Percentiles rank a stretch among this genome's conserved stretches.
Conservation (phyloP, 148 eudicot species). For the Amaranthus hypochondriacus region DNA sequence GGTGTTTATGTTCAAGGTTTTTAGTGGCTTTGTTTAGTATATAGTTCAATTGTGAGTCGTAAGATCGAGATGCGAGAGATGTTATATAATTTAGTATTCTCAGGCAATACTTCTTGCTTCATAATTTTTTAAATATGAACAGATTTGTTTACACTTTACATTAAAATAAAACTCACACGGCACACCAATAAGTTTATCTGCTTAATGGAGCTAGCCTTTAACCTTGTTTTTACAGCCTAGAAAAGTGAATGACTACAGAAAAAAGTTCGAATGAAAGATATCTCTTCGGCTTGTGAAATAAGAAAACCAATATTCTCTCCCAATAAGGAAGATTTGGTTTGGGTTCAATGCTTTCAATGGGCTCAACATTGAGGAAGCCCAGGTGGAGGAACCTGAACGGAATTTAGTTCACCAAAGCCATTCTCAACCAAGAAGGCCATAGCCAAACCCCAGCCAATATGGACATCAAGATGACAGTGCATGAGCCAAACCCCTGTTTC, state of each 20-base stretch:
- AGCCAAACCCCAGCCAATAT: constrained; percentile 76
- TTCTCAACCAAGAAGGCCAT: constrained; percentile 78
- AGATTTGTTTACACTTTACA: constrained; percentile 5
- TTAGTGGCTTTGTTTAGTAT: not conserved
- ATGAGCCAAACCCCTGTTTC: constrained; percentile 81
- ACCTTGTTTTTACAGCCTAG: constrained; percentile 1
- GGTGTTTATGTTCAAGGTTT: not conserved
- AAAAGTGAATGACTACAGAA: constrained; percentile 7
- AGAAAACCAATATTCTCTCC: not conserved
- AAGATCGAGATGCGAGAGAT: not conserved
- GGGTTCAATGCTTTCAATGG: not conserved
- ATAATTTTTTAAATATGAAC: not conserved
- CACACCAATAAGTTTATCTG: constrained; percentile 10
- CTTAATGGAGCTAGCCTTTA: constrained; percentile 3
- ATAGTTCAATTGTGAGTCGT: not conserved
- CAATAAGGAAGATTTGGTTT: not conserved
- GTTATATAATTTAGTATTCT: not conserved
- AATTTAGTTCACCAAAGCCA: constrained; percentile 51
- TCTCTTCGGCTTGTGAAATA: not conserved
- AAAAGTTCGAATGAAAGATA: not conserved
- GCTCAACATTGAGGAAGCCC: constrained; percentile 78
- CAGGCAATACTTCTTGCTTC: too few species aligned
- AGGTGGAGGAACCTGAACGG: constrained; percentile 67
- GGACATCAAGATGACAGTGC: constrained; percentile 92
- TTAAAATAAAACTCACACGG: constrained; percentile 3